phyloP scores from a whole-genome alignment of 768 basidiomycete genomes.

The Lepiota brunneoincarnata region DNA sequence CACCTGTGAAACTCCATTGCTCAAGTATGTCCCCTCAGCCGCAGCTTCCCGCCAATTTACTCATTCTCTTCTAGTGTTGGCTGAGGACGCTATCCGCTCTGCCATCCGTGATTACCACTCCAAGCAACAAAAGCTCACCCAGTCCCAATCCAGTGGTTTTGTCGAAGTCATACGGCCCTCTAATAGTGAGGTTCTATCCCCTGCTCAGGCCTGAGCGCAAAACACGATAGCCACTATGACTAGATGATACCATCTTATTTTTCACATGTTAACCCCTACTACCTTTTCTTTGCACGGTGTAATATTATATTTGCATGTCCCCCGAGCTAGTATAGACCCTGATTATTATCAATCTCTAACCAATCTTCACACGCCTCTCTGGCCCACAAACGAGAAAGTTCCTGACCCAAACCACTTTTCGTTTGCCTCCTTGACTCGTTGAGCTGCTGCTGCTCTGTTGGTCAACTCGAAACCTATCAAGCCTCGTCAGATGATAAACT shows the following conservation, averaged over 20 bases:
- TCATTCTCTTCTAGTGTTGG: slow-evolving; percentile 60
- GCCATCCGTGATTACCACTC: slow-evolving; percentile 94
- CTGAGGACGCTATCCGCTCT: slow-evolving; percentile 98
- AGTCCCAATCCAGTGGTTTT: slow-evolving; percentile 50
- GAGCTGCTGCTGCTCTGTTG: slow-evolving; percentile 83
- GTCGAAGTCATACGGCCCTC: slow-evolving; percentile 61
- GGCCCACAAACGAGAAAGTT: slow-evolving; percentile 75
- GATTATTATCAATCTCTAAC: neutral
- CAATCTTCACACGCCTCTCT: slow-evolving; percentile 34
- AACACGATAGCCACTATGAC: neutral
- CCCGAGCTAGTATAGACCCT: neutral
- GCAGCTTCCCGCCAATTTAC: slow-evolving; percentile 1
- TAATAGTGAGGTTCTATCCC: slow-evolving; percentile 42
- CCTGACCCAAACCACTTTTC: slow-evolving; percentile 94
- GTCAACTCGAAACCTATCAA: slow-evolving; percentile 85
- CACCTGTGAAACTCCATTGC: slow-evolving; percentile 95
- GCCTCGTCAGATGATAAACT: slow-evolving; percentile 14
- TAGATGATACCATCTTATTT: neutral
- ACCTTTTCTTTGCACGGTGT: slow-evolving; percentile 6
- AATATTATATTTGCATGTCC: slow-evolving; percentile 8
- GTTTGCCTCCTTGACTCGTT: slow-evolving; percentile 92
- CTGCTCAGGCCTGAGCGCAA: slow-evolving; percentile 6
- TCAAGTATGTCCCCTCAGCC: slow-evolving; percentile 63
- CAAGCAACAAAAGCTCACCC: slow-evolving; percentile 60
- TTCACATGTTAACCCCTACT: neutral